Conservation (phyloP, 768 basidiomycete genomes). For the Cystobasidium tubakii region DNA sequence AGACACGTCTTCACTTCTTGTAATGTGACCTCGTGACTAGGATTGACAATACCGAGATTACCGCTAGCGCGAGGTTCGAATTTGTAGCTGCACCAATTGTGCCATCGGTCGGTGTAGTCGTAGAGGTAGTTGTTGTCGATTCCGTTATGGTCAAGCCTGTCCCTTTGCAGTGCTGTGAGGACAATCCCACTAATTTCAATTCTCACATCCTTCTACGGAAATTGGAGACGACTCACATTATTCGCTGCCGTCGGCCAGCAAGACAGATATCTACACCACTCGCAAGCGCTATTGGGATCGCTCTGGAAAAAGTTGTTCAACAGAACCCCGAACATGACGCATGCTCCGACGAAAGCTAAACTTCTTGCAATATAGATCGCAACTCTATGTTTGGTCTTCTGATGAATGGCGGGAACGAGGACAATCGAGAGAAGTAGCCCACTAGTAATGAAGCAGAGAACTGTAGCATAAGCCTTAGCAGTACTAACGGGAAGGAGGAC, state of each 20-base stretch:
- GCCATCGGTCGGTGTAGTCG: background rate
- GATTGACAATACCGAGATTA: background rate
- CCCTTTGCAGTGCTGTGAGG: constrained; percentile 20
- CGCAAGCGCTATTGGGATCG: constrained; percentile 73
- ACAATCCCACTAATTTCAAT: background rate
- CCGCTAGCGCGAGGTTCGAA: background rate
- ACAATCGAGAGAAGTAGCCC: constrained; percentile 69
- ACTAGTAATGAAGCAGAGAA: constrained; percentile 57
- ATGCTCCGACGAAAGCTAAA: constrained; percentile 65
- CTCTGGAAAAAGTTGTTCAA: constrained; percentile 82
- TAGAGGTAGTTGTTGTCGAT: constrained; percentile 26
- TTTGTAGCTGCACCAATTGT: constrained; percentile 12
- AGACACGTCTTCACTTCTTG: background rate
- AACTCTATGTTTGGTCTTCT: constrained; percentile 60
- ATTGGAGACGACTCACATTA: constrained; percentile 37
- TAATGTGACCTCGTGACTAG: background rate
- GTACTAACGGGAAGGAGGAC: background rate
- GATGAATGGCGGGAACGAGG: constrained; percentile 83
- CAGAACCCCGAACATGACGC: constrained; percentile 76
- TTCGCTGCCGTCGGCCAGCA: constrained; percentile 68
- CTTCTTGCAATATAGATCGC: constrained; percentile 70
- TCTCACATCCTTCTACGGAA: background rate
- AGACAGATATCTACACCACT: constrained; percentile 56
- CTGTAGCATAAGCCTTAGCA: no score
- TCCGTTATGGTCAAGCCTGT: constrained; percentile 25